Conservation (phyloP, 306 rosid genomes). For the Erythrophleum fordii region DNA sequence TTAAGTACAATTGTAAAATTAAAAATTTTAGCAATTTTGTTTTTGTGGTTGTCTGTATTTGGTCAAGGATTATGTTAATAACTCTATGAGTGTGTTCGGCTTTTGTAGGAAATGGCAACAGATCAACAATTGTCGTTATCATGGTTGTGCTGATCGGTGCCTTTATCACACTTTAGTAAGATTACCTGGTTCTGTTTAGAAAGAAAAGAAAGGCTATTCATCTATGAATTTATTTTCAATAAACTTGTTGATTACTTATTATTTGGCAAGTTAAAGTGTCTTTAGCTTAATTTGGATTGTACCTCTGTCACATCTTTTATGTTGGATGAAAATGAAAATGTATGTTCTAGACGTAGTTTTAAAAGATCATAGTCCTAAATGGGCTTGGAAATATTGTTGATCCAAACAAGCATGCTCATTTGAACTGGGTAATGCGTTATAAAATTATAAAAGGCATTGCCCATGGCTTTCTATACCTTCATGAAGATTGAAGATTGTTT, state of each 20-base stretch:
- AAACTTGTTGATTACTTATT: conserved; percentile 57
- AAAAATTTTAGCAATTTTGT: not conserved
- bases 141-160: not conserved
- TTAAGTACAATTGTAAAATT: not conserved
- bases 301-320: not conserved
- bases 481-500: conserved; percentile 49
- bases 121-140: not conserved
- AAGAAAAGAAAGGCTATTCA: conserved; percentile 42
- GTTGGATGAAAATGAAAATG: not conserved
- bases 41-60: not conserved
- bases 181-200: conserved; percentile 43
- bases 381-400: conserved; percentile 25
- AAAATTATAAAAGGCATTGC: conserved; percentile 49
- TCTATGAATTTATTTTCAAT: conserved; percentile 61
- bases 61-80: not conserved
- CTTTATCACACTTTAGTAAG: conserved; percentile 18
- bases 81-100: not conserved
- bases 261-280: conserved; percentile 48
- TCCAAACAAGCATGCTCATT: conserved; percentile 21
- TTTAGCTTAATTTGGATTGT: not conserved
- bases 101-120: conserved; percentile 4
- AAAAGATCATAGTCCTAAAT: not conserved
- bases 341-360: not conserved
- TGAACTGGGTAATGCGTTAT: conserved; percentile 49
- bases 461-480: conserved; percentile 53